phyloP scores from a whole-genome alignment of 1,284 basidiomycete species.

The Microbotryum lychnidis-dioicae region DNA sequence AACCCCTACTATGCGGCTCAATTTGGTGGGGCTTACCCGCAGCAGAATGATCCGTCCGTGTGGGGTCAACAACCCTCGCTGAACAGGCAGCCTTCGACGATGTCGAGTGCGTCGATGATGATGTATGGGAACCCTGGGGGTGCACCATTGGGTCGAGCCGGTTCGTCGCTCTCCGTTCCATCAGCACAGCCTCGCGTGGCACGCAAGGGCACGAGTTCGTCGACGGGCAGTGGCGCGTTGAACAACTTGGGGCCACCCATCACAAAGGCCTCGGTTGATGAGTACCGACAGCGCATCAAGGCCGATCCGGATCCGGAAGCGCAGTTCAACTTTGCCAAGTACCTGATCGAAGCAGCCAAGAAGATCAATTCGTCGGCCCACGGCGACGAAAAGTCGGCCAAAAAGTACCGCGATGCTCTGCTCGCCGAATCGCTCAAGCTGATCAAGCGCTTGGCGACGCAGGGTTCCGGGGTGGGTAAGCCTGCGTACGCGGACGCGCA shows the following conservation, averaged over 20 bases:
- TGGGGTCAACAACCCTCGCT: no score
- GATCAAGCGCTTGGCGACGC: slow-evolving; percentile 81
- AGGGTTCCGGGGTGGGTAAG: slow-evolving; percentile 49
- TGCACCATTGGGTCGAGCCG: no score
- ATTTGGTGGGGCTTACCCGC: no score
- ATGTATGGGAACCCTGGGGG: no score
- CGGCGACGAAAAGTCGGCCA: slow-evolving; percentile 37
- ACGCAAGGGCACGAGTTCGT: slow-evolving; percentile 14
- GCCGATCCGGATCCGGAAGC: slow-evolving; percentile 95
- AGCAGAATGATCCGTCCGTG: no score
- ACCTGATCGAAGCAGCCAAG: slow-evolving; percentile 97
- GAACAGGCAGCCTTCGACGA: no score
- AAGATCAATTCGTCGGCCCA: slow-evolving; percentile 45
- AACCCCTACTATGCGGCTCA: slow-evolving; percentile 31
- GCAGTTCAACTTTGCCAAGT: slow-evolving; percentile 96
- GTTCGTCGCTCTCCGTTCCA: neutral
- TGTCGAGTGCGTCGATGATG: no score
- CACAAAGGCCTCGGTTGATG: slow-evolving; percentile 89
- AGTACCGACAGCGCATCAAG: slow-evolving; percentile 94
- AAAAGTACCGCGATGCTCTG: slow-evolving; percentile 80
- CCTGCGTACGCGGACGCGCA: slow-evolving; percentile 90
- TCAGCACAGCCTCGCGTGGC: slow-evolving; percentile 4
- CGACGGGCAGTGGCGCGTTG: neutral
- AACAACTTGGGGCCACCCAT: slow-evolving; percentile 22
- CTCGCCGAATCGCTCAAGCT: slow-evolving; percentile 85